Percentiles rank a stretch among this genome's conserved stretches.
Conservation (phyloP, 768 basidiomycete genomes). For the Boletus rubroflammeus region DNA sequence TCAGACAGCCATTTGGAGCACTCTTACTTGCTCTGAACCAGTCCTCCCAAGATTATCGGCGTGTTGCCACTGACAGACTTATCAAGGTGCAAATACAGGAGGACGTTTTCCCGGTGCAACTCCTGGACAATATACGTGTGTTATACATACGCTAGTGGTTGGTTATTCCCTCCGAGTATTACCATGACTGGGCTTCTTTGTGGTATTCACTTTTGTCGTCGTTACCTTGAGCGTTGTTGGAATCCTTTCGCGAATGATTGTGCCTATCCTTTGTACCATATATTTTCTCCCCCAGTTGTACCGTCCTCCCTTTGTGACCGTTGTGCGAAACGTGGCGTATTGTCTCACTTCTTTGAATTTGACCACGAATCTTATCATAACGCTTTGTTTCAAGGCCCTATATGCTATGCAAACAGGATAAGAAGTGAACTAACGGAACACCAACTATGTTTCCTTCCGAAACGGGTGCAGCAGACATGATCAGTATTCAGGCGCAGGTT, state of each 20-base stretch:
- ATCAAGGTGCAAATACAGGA: slow-evolving; percentile 8
- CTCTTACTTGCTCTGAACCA: slow-evolving; percentile 7
- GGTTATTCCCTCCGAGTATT: not conserved
- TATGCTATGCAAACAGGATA: not conserved
- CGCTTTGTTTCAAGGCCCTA: not conserved
- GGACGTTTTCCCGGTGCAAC: slow-evolving; percentile 1
- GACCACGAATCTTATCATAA: not conserved
- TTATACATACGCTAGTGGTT: slow-evolving; percentile 10
- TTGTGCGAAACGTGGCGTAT: not conserved
- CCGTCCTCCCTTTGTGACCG: not conserved
- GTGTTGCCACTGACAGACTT: slow-evolving; percentile 8
- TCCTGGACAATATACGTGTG: not conserved
- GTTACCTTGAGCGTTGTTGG: not conserved
- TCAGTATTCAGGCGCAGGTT: not conserved
- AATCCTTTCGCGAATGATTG: not conserved
- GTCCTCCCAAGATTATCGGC: not conserved
- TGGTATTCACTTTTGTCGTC: not conserved
- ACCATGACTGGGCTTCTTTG: not conserved
- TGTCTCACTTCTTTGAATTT: not conserved
- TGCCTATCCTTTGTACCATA: not conserved
- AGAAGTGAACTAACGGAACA: not conserved
- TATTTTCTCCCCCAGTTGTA: not conserved
- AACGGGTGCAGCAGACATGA: not conserved
- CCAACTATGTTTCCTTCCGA: not conserved
- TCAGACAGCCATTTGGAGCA: slow-evolving; percentile 14